phyloP scores from a whole-genome alignment of 2,329 filamentous ascomycete species.

The Fusarium oxysporum region DNA sequence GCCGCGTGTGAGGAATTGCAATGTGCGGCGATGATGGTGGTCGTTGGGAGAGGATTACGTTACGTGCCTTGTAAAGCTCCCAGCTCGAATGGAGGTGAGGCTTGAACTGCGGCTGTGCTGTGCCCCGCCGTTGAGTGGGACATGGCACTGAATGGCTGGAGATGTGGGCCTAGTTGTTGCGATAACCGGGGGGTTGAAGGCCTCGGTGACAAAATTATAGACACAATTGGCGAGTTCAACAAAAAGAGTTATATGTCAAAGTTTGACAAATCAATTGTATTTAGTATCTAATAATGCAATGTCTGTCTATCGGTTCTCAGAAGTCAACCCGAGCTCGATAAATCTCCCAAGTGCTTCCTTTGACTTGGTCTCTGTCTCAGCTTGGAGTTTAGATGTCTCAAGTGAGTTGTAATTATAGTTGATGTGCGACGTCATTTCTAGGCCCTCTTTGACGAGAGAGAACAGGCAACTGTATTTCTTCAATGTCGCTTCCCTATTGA shows the following conservation, averaged over 20 bases:
- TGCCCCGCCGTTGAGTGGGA: slow-evolving; percentile 37
- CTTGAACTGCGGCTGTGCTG: slow-evolving; percentile 44
- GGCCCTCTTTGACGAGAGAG: not conserved
- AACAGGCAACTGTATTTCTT: not conserved
- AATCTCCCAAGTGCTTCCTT: not conserved
- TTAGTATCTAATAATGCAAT: not conserved
- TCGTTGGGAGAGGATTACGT: slow-evolving; percentile 45
- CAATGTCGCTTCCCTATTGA: not conserved
- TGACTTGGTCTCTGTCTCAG: not conserved
- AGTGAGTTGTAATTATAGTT: not conserved
- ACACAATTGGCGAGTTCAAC: not conserved
- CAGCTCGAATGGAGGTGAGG: slow-evolving; percentile 39
- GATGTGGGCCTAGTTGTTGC: slow-evolving; percentile 11
- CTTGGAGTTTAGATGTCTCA: not conserved
- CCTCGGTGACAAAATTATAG: slow-evolving; percentile 1
- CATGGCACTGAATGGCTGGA: slow-evolving; percentile 13
- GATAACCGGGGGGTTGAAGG: slow-evolving; percentile 20
- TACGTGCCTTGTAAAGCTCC: slow-evolving; percentile 47
- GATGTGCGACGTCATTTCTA: not conserved
- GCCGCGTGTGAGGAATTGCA: slow-evolving; percentile 34
- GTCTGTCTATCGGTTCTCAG: rapidly evolving
- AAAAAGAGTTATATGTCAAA: not conserved
- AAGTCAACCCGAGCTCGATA: not conserved
- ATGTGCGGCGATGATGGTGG: slow-evolving; percentile 39
- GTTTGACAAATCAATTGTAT: not conserved